Percentiles rank a stretch among this genome's conserved stretches.
phyloP scores from a whole-genome alignment of 2,329 filamentous ascomycete genomes.

The Tolypocladium nubicola region DNA sequence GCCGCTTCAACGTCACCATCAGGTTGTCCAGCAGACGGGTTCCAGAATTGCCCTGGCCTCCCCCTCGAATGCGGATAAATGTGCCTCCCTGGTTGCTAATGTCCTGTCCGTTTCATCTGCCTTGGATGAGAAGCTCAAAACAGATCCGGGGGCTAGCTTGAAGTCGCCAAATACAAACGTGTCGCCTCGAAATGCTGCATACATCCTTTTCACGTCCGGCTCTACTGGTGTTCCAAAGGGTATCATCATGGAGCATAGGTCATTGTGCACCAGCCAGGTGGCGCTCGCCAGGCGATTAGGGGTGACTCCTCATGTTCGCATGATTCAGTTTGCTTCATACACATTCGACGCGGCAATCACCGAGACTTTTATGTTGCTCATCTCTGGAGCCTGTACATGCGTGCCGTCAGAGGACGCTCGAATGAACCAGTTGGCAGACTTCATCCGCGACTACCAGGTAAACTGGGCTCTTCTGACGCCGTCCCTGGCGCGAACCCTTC shows the following conservation, averaged over 20 bases:
- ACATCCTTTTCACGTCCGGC: too few species aligned
- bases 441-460: neutral
- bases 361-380: neutral
- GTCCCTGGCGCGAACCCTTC: too few species aligned
- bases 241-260: too few species aligned
- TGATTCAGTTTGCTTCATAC: too few species aligned
- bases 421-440: neutral
- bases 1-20: neutral
- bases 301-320: too few species aligned
- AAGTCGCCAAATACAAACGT: neutral
- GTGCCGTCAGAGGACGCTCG: too few species aligned
- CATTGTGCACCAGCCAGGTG: too few species aligned
- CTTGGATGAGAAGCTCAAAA: neutral
- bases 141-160: neutral
- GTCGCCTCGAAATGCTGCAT: neutral
- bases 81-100: neutral
- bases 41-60: constrained; percentile 1
- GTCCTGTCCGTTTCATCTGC: neutral
- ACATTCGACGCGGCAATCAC: constrained; percentile 4
- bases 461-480: too few species aligned
- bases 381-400: too few species aligned
- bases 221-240: too few species aligned
- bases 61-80: neutral
- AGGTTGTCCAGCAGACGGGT: constrained; percentile 3
- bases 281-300: too few species aligned